Percentiles rank a stretch among this genome's conserved stretches.
Conservation (phyloP, 2,329 filamentous ascomycete genomes). For the Colletotrichum trifolii region DNA sequence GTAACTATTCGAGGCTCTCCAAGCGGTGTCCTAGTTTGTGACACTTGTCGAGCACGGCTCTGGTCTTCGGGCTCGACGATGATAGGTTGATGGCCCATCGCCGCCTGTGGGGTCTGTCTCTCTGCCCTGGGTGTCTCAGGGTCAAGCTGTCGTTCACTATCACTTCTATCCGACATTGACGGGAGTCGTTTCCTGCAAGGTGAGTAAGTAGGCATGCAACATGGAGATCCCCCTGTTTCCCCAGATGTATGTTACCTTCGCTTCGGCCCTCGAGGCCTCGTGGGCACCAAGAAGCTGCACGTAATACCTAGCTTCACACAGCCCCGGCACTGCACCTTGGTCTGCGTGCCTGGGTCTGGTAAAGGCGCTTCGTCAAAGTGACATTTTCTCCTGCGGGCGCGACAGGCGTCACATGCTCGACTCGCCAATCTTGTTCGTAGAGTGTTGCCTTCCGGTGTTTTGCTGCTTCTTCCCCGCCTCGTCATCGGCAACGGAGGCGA, state of each 20-base stretch:
- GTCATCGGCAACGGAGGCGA: constrained; percentile 12
- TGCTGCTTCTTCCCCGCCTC: constrained; percentile 12
- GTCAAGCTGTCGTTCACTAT: constrained; percentile 1
- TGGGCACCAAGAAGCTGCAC: constrained; percentile 41
- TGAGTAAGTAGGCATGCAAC: constrained; percentile 3
- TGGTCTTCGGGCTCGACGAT: constrained; percentile 3
- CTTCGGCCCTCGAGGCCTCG: constrained; percentile 41
- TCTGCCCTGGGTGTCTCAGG: neutral
- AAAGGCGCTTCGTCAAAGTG: constrained; percentile 27
- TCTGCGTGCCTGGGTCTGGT: neutral
- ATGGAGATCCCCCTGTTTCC: neutral
- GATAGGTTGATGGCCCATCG: constrained; percentile 8
- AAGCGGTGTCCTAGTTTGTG: constrained; percentile 9
- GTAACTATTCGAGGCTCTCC: neutral
- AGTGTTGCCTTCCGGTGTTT: constrained; percentile 7
- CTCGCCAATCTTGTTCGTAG: constrained; percentile 33
- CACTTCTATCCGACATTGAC: constrained; percentile 25
- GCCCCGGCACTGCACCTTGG: constrained; percentile 34
- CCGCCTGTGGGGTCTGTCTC: neutral
- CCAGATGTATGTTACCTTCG: constrained; percentile 35
- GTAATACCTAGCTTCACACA: constrained; percentile 38
- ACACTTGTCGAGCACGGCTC: neutral
- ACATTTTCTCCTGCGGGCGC: constrained; percentile 41
- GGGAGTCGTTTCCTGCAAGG: constrained; percentile 26
- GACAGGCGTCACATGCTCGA: constrained; percentile 42